phyloP scores from a whole-genome alignment of 768 basidiomycete species.

The Russula griseocarnosa region DNA sequence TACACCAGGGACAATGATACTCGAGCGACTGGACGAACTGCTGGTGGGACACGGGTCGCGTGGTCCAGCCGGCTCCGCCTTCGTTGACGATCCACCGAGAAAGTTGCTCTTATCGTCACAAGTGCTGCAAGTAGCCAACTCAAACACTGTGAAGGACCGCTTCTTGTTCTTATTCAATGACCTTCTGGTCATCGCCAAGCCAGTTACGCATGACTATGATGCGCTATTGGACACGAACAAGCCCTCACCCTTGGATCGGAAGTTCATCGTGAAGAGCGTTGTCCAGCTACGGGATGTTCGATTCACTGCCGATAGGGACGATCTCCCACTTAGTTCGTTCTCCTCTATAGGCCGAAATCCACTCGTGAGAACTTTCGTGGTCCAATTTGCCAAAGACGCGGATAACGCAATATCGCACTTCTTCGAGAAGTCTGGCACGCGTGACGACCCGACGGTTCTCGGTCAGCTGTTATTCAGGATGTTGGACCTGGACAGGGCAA shows the following conservation, averaged over 20 bases:
- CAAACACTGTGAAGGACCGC: constrained; percentile 91
- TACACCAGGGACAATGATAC: constrained; percentile 49
- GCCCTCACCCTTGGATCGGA: constrained; percentile 58
- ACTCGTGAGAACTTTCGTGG: constrained; percentile 65
- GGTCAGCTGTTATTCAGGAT: constrained; percentile 79
- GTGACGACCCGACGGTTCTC: constrained; percentile 68
- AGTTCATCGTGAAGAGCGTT: constrained; percentile 86
- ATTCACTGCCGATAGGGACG: constrained; percentile 66
- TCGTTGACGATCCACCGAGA: constrained; percentile 79
- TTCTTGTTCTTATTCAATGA: constrained; percentile 98
- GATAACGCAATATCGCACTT: constrained; percentile 71
- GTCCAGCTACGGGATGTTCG: constrained; percentile 69
- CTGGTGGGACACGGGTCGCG: constrained; percentile 59
- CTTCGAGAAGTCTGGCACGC: constrained; percentile 53
- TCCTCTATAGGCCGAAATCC: constrained; percentile 50
- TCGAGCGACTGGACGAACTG: constrained; percentile 64
- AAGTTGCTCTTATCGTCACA: constrained; percentile 81
- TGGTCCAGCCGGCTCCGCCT: constrained; percentile 54
- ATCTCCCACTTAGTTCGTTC: constrained; percentile 46
- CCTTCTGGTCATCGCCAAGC: constrained; percentile 89
- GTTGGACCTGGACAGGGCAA: constrained; percentile 74
- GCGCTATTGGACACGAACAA: constrained; percentile 54
- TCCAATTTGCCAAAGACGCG: constrained; percentile 78
- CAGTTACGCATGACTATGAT: constrained; percentile 68
- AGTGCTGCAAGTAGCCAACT: constrained; percentile 90